Evolutionary conservation across 2,329 filamentous ascomycete genomes (phyloP).

Genomic region (Talaromyces sp.): DNA sequence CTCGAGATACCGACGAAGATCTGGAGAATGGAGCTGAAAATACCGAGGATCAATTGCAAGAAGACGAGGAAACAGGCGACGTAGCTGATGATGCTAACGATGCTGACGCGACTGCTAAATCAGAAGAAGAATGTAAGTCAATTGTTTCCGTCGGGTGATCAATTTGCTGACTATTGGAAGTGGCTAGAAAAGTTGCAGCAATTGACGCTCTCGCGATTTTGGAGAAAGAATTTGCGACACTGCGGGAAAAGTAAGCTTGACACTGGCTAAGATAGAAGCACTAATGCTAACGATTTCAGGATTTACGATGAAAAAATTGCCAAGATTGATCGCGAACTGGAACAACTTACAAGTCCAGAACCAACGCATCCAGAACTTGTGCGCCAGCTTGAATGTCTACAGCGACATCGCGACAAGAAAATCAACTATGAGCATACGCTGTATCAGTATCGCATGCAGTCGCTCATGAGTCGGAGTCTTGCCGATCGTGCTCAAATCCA

Average conservation of each 20-base stretch:
- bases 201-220: conserved; percentile 75
- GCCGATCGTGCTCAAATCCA: conserved; percentile 82
- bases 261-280: background rate
- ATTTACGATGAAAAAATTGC: conserved; percentile 85
- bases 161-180: conserved; percentile 45
- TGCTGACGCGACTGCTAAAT: conserved; percentile 44
- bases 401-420: conserved; percentile 77
- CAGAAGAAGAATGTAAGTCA: conserved; percentile 51
- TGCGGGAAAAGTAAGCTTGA: conserved; percentile 60
- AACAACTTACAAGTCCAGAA: conserved; percentile 55
- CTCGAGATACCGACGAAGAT: conserved; percentile 38
- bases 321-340: conserved; percentile 67
- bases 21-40: conserved; percentile 37
- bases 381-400: conserved; percentile 81
- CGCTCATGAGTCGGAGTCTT: conserved; percentile 70
- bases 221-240: conserved; percentile 82
- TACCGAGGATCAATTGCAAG: conserved; percentile 47
- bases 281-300: conserved; percentile 44
- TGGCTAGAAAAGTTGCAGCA: conserved; percentile 73
- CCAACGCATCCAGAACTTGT: conserved; percentile 85
- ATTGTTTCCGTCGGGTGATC: background rate
- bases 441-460: conserved; percentile 68
- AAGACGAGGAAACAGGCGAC: conserved; percentile 49
- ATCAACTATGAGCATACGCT: conserved; percentile 71
- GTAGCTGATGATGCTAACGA: conserved; percentile 46